A percentile compares a stretch with the other conserved stretches of the same genome.
Conservation (phyloP, 192 early-diverging fungal genomes). For the Piromyces sp. region DNA sequence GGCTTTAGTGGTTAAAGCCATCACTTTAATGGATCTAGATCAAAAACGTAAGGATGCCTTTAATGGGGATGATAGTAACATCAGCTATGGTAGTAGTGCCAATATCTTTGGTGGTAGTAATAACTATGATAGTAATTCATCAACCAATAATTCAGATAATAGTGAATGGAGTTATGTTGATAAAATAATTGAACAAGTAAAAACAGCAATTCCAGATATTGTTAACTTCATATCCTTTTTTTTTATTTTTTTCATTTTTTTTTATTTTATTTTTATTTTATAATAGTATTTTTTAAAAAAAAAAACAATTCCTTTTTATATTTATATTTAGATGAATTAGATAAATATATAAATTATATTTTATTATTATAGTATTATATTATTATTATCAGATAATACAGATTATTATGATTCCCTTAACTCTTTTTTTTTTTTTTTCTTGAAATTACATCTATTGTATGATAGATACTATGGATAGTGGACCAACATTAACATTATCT, state of each 20-base stretch:
- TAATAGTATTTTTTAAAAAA: too few species aligned
- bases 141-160: neutral
- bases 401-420: too few species aligned
- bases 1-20: neutral
- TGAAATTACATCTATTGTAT: neutral
- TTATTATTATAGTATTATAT: too few species aligned
- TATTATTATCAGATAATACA: too few species aligned
- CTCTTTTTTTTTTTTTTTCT: too few species aligned
- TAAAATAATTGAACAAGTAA: neutral
- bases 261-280: too few species aligned
- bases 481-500: neutral
- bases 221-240: neutral
- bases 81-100: neutral
- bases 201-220: neutral
- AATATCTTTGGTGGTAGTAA: neutral
- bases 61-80: neutral
- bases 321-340: too few species aligned
- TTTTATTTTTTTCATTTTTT: too few species aligned
- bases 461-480: neutral
- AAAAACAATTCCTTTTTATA: too few species aligned
- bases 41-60: neutral
- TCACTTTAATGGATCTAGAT: neutral
- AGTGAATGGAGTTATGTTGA: neutral
- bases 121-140: neutral
- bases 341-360: too few species aligned